These are phyloP conservation scores for Aureobasidium leucospermi DNA, from an alignment of 2,329 filamentous ascomycete genomes.

Conservation along the genomic window DNA sequence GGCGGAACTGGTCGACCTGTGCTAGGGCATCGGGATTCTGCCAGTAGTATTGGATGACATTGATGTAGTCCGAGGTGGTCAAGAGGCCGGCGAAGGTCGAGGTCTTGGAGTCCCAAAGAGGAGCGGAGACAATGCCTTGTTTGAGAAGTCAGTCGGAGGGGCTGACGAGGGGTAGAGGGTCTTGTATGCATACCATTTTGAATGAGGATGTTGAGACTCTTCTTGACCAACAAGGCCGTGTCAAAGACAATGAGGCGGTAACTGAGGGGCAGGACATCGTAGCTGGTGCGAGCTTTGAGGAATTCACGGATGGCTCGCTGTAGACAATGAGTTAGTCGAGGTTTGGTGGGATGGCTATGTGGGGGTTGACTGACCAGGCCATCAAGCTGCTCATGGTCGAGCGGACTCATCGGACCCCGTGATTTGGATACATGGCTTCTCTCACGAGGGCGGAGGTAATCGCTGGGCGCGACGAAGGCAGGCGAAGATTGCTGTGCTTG, in stretches of 20 bases:
- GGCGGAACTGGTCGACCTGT: conserved; percentile 85
- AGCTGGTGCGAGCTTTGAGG: conserved; percentile 90
- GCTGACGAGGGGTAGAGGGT: neutral
- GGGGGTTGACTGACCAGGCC: conserved; percentile 56
- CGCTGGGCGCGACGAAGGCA: conserved; percentile 32
- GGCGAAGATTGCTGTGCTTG: conserved; percentile 15
- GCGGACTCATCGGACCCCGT: conserved; percentile 43
- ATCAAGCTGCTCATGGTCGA: conserved; percentile 71
- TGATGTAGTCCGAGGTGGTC: conserved; percentile 96
- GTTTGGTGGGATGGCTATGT: conserved; percentile 13
- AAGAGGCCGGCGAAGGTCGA: conserved; percentile 90
- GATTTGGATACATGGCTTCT: conserved; percentile 16
- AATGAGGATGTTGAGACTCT: conserved; percentile 89
- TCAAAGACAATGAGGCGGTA: conserved; percentile 95
- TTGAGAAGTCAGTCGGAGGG: conserved; percentile 13
- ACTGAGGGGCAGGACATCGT: conserved; percentile 92
- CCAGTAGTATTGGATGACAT: conserved; percentile 98
- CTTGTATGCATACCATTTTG: conserved; percentile 66
- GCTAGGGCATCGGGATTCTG: conserved; percentile 86
- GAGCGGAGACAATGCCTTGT: conserved; percentile 90
- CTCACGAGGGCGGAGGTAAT: conserved; percentile 27
- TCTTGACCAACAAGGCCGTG: conserved; percentile 89
- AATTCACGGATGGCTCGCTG: conserved; percentile 91
- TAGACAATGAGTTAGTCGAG: conserved; percentile 12
- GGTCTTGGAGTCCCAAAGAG: conserved; percentile 89